Evolutionary conservation across 2,329 filamentous ascomycete genomes (phyloP), one percentile per base, ranked within the genome.

Genomic region (Lecanicillium sp.): DNA sequence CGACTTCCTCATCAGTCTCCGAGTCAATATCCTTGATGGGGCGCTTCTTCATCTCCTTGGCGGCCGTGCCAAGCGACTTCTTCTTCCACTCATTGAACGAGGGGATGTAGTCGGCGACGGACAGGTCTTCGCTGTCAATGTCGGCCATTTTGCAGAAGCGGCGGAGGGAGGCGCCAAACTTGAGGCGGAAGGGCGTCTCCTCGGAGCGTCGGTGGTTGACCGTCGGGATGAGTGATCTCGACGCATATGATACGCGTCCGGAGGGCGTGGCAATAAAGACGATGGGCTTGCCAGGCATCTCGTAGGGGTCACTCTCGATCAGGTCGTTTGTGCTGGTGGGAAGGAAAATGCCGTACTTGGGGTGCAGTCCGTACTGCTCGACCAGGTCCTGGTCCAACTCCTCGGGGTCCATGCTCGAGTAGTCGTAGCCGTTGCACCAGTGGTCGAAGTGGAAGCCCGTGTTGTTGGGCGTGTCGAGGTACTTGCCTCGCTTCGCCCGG

Each of bases 401-500:
- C 11, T 68, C 68, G 1, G 72, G 70, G 3, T 61, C 64, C 30
- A 74, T 71, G 17, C 63, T 62, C 15, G 75, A 73, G 48, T 68
- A 73, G 55, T 82, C 76, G 59, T 75, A 78, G 52, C 71, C 70
- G 53, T 69, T 71, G 51, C 74, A 70, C 50, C 72, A 73, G 50
- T 74, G 73, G 54, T 82, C 78, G 51, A 76, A 66, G 56, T 79
- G 76, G 60, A 77, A 67, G 48, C 69, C 71, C 49, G 71, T 73
- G 37, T 72, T 73, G 57, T 79, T 77, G 30, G 78, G 76, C 23
- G 68, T 72, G 52, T 74, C 68, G 39, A 78, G 65, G 55, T 73
- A 80, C 58, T 71, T 74, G 56, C 76, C 76, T 42, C 77, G 69
- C 51, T 74, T 73, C 12, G 70, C 69, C 54, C 69, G 70, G 27